phyloP scores from a whole-genome alignment of 2,329 filamentous ascomycete genomes.

The Hymenoscyphus fructigenus region DNA sequence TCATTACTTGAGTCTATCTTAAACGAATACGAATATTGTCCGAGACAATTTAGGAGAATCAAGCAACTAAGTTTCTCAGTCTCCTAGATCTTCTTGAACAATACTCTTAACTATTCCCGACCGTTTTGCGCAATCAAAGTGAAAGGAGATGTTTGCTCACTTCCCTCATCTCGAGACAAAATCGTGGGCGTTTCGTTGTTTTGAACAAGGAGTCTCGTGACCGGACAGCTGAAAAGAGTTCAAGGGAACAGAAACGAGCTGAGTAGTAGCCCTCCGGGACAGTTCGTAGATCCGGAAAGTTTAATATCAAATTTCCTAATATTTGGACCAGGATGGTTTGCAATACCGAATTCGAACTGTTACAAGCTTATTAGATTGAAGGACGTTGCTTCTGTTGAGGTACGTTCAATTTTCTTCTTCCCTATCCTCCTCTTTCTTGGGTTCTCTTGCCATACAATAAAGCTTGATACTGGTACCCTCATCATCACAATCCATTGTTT shows the following conservation, averaged over 20 bases:
- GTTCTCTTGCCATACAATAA: slow-evolving; percentile 48
- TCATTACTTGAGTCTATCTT: no score
- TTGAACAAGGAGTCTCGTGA: neutral
- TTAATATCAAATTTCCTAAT: neutral
- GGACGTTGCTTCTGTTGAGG: neutral
- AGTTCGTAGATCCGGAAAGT: neutral
- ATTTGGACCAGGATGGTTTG: no score
- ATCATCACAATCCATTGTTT: slow-evolving; percentile 67
- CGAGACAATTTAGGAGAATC: no score
- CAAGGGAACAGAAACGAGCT: neutral
- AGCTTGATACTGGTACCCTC: slow-evolving; percentile 45
- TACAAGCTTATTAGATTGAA: neutral
- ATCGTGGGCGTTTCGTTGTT: no score
- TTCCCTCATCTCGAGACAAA: no score
- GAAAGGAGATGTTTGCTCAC: no score
- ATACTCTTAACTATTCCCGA: no score
- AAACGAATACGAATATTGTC: no score
- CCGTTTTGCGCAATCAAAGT: no score
- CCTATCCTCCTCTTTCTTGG: slow-evolving; percentile 20
- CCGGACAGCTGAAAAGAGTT: no score
- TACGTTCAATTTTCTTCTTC: neutral
- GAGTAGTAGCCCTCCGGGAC: neutral
- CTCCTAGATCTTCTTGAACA: no score
- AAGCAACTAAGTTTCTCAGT: no score
- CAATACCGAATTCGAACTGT: neutral